Evolutionary conservation across 2,329 filamentous ascomycete species (phyloP).

Genomic region (Aspergillus nomiae): DNA sequence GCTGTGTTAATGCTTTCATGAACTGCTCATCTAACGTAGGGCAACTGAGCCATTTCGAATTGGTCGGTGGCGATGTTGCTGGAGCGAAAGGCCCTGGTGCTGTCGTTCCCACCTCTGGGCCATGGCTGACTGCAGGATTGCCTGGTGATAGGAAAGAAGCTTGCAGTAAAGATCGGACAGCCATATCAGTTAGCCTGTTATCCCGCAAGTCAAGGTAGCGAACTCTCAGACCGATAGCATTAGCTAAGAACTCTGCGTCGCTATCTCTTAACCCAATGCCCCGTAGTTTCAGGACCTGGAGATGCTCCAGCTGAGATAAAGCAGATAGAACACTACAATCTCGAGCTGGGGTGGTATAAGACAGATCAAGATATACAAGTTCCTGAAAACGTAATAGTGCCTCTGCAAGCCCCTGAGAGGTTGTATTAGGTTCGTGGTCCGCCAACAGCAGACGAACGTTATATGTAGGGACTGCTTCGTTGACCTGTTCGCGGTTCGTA

Average conservation of each 20-base stretch:
- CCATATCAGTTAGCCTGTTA: conserved; percentile 59
- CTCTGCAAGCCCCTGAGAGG: conserved; percentile 54
- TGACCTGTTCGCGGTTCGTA: conserved; percentile 8
- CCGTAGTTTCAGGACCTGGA: conserved; percentile 60
- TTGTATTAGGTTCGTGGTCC: conserved; percentile 60
- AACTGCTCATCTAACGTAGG: conserved; percentile 51
- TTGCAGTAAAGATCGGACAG: conserved; percentile 54
- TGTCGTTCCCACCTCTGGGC: conserved; percentile 4
- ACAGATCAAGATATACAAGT: conserved; percentile 61
- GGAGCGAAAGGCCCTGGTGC: neutral
- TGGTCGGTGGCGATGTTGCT: conserved; percentile 4
- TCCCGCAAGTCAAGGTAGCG: conserved; percentile 60
- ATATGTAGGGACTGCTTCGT: conserved; percentile 35
- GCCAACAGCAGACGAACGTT: conserved; percentile 59
- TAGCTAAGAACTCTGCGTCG: conserved; percentile 55
- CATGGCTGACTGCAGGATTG: neutral
- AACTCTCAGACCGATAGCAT: conserved; percentile 54
- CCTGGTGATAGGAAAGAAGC: conserved; percentile 47
- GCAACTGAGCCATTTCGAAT: conserved; percentile 28
- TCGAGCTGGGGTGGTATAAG: conserved; percentile 53
- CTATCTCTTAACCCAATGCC: conserved; percentile 56
- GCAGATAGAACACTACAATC: conserved; percentile 51
- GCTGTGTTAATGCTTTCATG: conserved; percentile 49
- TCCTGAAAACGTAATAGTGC: conserved; percentile 56
- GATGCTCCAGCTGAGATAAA: conserved; percentile 49